Conservation (phyloP, 352 stramenopile genomes). For the Achlya hypogyna region DNA sequence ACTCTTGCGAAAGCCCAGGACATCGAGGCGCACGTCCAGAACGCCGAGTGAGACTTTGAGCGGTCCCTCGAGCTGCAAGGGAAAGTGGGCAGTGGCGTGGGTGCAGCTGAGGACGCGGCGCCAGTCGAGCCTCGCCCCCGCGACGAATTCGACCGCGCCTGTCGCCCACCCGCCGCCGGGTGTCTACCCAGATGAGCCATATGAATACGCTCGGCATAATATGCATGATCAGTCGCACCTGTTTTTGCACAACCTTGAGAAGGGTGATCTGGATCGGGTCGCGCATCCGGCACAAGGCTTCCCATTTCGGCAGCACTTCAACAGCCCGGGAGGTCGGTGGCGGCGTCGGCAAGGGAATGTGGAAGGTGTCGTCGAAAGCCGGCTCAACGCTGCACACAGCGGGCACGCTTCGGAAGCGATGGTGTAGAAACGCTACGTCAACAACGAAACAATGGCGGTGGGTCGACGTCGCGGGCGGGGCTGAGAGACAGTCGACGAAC, state of each 20-base stretch:
- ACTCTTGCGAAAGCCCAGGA: constrained; percentile 49
- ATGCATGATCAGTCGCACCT: background rate
- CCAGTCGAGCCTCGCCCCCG: constrained; percentile 66
- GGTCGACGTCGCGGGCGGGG: constrained; percentile 22
- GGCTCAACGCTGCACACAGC: constrained; percentile 48
- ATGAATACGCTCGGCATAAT: background rate
- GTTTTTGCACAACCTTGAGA: constrained; percentile 33
- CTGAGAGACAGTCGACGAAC: constrained; percentile 62
- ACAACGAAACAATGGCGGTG: constrained; percentile 41
- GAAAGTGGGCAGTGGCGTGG: constrained; percentile 55
- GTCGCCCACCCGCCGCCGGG: constrained; percentile 31
- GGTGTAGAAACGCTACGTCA: constrained; percentile 40
- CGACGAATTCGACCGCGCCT: constrained; percentile 44
- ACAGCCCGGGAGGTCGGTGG: constrained; percentile 27
- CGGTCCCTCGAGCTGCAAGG: constrained; percentile 43
- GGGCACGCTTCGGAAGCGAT: constrained; percentile 38
- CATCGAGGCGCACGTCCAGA: constrained; percentile 56
- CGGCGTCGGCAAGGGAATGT: constrained; percentile 37
- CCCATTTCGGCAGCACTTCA: constrained; percentile 50
- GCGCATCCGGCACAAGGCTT: constrained; percentile 54
- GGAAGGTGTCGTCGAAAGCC: constrained; percentile 60
- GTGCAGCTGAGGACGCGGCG: constrained; percentile 62
- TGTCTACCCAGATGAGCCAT: background rate
- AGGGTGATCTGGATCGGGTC: constrained; percentile 51
- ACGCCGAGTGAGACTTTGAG: constrained; percentile 61